These are phyloP conservation scores for Eucalyptus decipiens DNA, from an alignment of 345 rosid species.

Conservation along the genomic window DNA sequence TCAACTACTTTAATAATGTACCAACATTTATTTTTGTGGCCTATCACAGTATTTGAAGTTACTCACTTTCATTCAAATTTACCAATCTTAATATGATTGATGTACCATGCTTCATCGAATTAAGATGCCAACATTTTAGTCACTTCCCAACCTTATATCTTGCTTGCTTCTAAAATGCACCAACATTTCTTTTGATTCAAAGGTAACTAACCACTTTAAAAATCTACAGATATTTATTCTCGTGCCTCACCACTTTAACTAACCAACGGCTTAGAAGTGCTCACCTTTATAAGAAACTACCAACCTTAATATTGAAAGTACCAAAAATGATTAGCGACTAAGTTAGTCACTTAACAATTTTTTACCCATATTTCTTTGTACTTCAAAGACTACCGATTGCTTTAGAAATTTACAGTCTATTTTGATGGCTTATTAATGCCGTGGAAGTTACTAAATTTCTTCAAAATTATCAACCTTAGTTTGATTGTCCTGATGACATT, in stretches of 20 bases:
- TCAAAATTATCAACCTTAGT: not conserved
- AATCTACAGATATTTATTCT: no score
- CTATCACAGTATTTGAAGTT: not conserved
- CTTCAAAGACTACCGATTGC: not conserved
- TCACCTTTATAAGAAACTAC: not conserved
- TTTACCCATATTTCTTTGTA: not conserved
- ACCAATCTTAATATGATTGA: not conserved
- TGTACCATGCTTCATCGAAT: not conserved
- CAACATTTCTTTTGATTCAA: not conserved
- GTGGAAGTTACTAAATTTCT: not conserved
- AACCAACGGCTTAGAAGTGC: not conserved
- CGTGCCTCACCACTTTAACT: not conserved
- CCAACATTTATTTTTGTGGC: not conserved
- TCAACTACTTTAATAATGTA: not conserved
- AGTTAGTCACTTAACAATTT: not conserved
- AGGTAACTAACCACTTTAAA: not conserved
- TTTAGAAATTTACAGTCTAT: no score
- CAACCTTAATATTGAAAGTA: not conserved
- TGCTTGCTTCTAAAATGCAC: not conserved
- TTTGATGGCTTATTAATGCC: not conserved
- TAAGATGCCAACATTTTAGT: not conserved
- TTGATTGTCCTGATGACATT: not conserved
- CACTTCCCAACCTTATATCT: not conserved
- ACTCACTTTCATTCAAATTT: not conserved
- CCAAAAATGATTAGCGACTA: not conserved